Conservation (phyloP, 192 early-diverging fungal genomes). For the Coemansia sp. region DNA sequence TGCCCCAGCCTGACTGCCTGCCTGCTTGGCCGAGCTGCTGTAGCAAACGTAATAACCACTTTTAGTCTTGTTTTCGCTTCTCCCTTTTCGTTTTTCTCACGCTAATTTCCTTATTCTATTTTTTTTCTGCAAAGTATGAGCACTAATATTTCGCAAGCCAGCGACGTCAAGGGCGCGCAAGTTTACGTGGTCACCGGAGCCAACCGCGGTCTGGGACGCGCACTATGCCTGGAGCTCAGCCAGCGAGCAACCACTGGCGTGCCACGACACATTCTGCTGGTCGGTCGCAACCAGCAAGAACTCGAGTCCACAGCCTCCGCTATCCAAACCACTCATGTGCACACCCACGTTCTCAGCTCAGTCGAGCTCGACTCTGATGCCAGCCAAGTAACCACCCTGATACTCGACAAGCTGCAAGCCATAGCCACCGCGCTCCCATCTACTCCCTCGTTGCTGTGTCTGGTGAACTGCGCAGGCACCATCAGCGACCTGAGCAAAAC, state of each 20-base stretch:
- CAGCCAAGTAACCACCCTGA: neutral
- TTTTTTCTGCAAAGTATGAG: neutral
- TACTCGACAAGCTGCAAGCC: constrained; percentile 14
- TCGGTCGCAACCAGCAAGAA: constrained; percentile 59
- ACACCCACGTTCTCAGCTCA: constrained; percentile 20
- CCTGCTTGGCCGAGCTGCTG: no score
- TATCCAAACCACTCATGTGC: constrained; percentile 9
- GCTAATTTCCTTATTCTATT: no score
- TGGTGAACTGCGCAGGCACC: constrained; percentile 81
- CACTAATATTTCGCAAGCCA: neutral
- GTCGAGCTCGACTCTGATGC: constrained; percentile 14
- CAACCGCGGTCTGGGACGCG: constrained; percentile 66
- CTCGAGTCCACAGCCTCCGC: constrained; percentile 24
- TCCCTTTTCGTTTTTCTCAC: no score
- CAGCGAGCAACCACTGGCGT: constrained; percentile 21
- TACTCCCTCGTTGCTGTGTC: neutral
- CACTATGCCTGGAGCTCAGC: constrained; percentile 53
- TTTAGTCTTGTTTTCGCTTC: no score
- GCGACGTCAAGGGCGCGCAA: constrained; percentile 1
- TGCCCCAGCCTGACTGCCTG: no score
- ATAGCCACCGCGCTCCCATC: neutral
- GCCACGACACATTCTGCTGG: constrained; percentile 57
- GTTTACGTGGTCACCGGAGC: constrained; percentile 65
- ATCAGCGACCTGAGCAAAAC: constrained; percentile 67
- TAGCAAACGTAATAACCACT: no score